A percentile compares a stretch with the other conserved stretches of the same genome.
phyloP scores from a whole-genome alignment of 2,329 filamentous ascomycete genomes.

The Phyllosticta citribraziliensis region DNA sequence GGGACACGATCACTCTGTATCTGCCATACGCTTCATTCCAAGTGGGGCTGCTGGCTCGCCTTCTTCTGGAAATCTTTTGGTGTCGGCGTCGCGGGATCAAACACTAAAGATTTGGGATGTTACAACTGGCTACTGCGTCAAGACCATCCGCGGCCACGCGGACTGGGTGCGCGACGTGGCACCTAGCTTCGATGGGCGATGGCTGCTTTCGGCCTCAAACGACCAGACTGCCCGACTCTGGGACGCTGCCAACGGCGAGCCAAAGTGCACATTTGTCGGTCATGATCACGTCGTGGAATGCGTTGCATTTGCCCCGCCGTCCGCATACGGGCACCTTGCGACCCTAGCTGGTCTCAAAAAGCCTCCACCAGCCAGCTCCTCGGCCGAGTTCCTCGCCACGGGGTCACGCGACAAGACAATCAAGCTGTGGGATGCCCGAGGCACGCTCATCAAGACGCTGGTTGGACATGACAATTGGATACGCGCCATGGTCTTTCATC shows the following conservation, averaged over 20 bases:
- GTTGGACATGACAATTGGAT: constrained; percentile 94
- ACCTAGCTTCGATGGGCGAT: constrained; percentile 74
- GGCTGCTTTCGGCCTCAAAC: constrained; percentile 70
- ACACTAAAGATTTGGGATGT: constrained; percentile 86
- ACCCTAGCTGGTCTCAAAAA: constrained; percentile 74
- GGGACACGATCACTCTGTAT: constrained; percentile 88
- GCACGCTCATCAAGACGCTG: constrained; percentile 74
- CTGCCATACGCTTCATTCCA: constrained; percentile 78
- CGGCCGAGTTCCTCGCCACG: constrained; percentile 82
- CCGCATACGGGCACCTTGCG: constrained; percentile 68
- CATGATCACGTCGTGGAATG: constrained; percentile 84
- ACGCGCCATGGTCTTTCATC: constrained; percentile 75
- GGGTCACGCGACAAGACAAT: constrained; percentile 87
- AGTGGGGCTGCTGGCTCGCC: constrained; percentile 69
- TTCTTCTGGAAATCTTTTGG: constrained; percentile 73
- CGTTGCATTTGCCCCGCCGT: constrained; percentile 72
- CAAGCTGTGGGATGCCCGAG: constrained; percentile 76
- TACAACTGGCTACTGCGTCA: constrained; percentile 83
- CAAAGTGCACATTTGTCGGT: constrained; percentile 69
- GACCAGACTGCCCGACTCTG: constrained; percentile 76
- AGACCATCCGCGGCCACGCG: constrained; percentile 74
- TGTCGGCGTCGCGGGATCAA: constrained; percentile 77
- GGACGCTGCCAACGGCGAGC: constrained; percentile 69
- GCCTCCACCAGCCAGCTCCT: constrained; percentile 60
- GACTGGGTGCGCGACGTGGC: constrained; percentile 89